These are phyloP conservation scores for Dactylella cylindrospora DNA, from an alignment of 2,329 filamentous ascomycete species.

Conservation along the genomic window DNA sequence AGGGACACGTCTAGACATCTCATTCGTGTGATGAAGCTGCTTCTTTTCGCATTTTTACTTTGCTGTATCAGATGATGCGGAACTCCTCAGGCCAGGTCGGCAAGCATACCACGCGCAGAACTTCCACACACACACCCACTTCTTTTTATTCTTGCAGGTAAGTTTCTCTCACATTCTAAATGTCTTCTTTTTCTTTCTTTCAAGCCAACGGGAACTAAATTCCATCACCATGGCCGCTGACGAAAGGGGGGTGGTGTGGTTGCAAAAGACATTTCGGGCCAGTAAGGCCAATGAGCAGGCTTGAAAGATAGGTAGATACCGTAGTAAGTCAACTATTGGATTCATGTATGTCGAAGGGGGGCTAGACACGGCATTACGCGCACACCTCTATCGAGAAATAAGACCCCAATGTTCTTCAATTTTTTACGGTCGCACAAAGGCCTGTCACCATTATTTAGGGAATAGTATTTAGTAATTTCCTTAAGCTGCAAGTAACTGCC, in stretches of 20 bases:
- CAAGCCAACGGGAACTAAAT: constrained; percentile 29
- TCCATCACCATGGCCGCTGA: constrained; percentile 1
- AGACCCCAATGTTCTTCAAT: too few species aligned
- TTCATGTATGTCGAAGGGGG: constrained; percentile 14
- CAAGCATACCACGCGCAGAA: constrained; percentile 13
- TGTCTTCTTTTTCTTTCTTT: too few species aligned
- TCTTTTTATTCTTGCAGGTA: not conserved
- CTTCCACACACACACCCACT: constrained; percentile 25
- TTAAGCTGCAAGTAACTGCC: too few species aligned
- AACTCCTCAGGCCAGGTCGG: too few species aligned
- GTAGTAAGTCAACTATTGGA: too few species aligned
- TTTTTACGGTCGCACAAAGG: constrained; percentile 38
- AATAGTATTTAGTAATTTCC: constrained; percentile 38
- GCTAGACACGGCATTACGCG: constrained; percentile 44
- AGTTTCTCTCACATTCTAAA: too few species aligned
- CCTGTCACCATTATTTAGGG: constrained; percentile 11
- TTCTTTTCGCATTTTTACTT: not conserved
- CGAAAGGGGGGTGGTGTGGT: constrained; percentile 8
- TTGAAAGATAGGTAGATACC: too few species aligned
- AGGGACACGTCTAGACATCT: constrained; percentile 37
- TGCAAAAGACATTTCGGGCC: constrained; percentile 3
- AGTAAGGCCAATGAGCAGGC: constrained; percentile 1
- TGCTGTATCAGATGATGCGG: constrained; percentile 41
- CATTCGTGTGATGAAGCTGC: constrained; percentile 21
- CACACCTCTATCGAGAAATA: too few species aligned